Conservation (phyloP, 225 moss, liverwort and hornwort genomes). For the Thuidium tamariscinum region DNA sequence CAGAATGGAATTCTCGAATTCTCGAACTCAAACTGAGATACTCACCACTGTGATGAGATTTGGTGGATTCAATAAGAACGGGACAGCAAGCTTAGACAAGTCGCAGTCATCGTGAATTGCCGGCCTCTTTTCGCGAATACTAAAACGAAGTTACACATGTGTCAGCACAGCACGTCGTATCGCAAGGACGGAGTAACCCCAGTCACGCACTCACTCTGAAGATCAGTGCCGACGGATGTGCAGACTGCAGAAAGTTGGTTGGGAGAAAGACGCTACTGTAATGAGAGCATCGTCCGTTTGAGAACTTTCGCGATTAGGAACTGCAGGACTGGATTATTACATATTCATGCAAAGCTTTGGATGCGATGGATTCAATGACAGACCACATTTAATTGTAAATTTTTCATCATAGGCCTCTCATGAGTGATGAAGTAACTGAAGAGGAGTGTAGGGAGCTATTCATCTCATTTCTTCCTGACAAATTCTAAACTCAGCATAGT, state of each 20-base stretch:
- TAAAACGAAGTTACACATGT: background rate
- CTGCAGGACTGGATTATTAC: background rate
- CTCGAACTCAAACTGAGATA: no score
- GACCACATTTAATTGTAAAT: background rate
- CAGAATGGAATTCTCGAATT: background rate
- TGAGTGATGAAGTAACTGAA: background rate
- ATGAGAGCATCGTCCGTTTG: background rate
- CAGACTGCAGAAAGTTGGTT: background rate
- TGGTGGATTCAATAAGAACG: background rate
- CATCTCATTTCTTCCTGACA: background rate
- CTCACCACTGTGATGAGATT: background rate
- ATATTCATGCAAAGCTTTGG: background rate
- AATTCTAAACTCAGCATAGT: background rate
- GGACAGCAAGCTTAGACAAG: background rate
- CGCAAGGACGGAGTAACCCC: background rate
- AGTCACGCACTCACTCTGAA: no score
- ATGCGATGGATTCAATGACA: background rate
- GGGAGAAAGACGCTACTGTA: background rate
- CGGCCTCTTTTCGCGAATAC: background rate
- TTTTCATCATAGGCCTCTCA: background rate
- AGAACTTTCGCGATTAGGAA: background rate
- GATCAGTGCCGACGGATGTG: background rate
- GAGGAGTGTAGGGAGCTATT: background rate
- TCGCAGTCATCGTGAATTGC: background rate
- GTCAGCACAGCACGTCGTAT: background rate